Conservation (phyloP, 2,329 filamentous ascomycete species). For the Ascochyta rabiei region DNA sequence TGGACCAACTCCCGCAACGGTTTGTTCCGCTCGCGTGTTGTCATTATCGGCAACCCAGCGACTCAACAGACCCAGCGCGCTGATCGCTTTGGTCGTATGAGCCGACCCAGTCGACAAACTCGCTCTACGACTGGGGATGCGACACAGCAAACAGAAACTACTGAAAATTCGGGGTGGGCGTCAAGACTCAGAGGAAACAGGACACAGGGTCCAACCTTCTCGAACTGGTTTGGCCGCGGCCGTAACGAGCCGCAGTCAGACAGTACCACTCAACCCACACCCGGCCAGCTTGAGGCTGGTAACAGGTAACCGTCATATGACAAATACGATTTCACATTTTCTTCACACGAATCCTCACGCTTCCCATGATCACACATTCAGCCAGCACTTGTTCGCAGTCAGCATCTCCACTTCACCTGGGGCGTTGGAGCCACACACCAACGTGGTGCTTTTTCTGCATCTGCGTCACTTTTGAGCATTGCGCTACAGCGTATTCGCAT, state of each 20-base stretch:
- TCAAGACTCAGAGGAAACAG: conserved; percentile 25
- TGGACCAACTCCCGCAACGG: conserved; percentile 42
- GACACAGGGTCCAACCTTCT: conserved; percentile 26
- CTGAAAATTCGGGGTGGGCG: conserved; percentile 29
- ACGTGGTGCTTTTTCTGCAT: not conserved
- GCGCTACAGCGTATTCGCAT: not conserved
- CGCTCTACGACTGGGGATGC: conserved; percentile 20
- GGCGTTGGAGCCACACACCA: not conserved
- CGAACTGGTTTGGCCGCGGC: conserved; percentile 38
- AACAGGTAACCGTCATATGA: conserved; percentile 29
- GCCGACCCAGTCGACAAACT: conserved; percentile 34
- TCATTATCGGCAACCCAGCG: conserved; percentile 28
- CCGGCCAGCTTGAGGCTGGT: conserved; percentile 46
- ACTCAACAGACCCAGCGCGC: conserved; percentile 18
- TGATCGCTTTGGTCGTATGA: conserved; percentile 31
- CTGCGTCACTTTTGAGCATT: not conserved
- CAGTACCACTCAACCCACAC: conserved; percentile 33
- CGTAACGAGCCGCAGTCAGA: conserved; percentile 22
- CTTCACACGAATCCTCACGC: conserved; percentile 4
- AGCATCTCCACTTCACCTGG: not conserved
- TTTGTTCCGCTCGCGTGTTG: conserved; percentile 41
- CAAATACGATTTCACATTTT: conserved; percentile 12
- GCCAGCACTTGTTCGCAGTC: conserved; percentile 3
- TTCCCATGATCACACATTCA: conserved; percentile 5
- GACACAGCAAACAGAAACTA: conserved; percentile 18